Percentiles rank a stretch among this genome's conserved stretches.
phyloP scores from a whole-genome alignment of 2,329 filamentous ascomycete genomes.

The Aspergillus oerlinghausenensis region DNA sequence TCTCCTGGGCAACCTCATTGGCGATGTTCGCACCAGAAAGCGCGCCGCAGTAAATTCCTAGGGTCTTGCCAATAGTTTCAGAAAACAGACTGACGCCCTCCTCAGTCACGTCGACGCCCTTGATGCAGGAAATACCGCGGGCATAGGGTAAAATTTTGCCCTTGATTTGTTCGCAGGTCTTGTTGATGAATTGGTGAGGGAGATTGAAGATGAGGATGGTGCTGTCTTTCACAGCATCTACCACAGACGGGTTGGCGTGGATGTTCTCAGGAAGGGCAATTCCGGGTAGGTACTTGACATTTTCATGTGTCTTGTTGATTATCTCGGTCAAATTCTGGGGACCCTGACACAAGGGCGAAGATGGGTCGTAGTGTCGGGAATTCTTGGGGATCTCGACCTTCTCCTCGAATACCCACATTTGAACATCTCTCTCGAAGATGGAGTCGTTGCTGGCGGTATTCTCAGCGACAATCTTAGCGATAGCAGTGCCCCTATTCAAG shows the following conservation, averaged over 20 bases:
- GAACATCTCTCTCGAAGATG: constrained; percentile 81
- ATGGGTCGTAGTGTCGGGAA: constrained; percentile 70
- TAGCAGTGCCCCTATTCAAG: constrained; percentile 87
- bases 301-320: constrained; percentile 92
- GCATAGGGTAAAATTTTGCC: constrained; percentile 90
- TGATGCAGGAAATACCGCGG: constrained; percentile 94
- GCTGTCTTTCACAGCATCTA: constrained; percentile 73
- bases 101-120: constrained; percentile 89
- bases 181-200: constrained; percentile 83
- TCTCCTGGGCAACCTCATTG: constrained; percentile 87
- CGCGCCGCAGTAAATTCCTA: constrained; percentile 95
- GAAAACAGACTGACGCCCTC: constrained; percentile 85
- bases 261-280: constrained; percentile 74
- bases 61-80: constrained; percentile 83
- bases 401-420: constrained; percentile 99
- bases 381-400: constrained; percentile 68
- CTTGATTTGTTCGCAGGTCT: constrained; percentile 75
- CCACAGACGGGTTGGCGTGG: constrained; percentile 41
- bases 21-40: constrained; percentile 96
- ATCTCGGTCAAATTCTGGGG: constrained; percentile 83
- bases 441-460: constrained; percentile 74
- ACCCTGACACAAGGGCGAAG: constrained; percentile 67
- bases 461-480: constrained; percentile 94
- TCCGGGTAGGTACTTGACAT: constrained; percentile 94
- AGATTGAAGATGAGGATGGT: constrained; percentile 95